Base-by-base conservation (phyloP, 176 grass and related monocot species). In the Phragmites australis region DNA sequence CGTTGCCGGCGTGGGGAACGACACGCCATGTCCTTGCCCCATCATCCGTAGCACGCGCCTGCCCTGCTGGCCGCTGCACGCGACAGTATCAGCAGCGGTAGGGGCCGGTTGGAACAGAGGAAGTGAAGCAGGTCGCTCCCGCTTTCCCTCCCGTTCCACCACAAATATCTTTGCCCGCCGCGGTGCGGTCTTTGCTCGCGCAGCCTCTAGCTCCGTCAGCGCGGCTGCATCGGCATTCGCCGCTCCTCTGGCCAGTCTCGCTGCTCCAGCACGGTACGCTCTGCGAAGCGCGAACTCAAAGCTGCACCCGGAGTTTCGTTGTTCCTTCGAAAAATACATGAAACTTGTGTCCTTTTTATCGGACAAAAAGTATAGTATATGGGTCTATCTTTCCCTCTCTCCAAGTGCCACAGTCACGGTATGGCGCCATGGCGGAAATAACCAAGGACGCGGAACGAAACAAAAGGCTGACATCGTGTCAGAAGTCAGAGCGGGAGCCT, bases 21-120 rank as follows among this genome's bases (percentile, higher is more conserved):
- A 59, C 56, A 72, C 53, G 52, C 90, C 37, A 65, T 77, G 79
- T 70, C 70, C 69, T 84, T 53, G n/a, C 84, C 22, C 82, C 74
- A 77, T 31, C 55, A 72, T 29, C 51, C 50, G 42, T 72, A 71
- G 65, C 65, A 82, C 72, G 53, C 79, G 70, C 47, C 59, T 59
- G 48, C 19, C 41, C 25, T 12, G 26, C 44, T 76, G 42, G 46
- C 67, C 65, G 68, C 58, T 40, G 68, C 77, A 42, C 68, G 70
- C 67, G 25, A 9, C 30, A 1, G 65, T 40, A 27, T 40, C 56
- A 46, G 59, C 74, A 21, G 48, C 65, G 7, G 64, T 43, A 61
- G 74, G 45, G 59, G 22, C 67, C 64, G 16, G 58, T 34, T 45
- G 27, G 7, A 55, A 62, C 31, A 43, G 43, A 44, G 32, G 40